Evolutionary conservation across 495 filamentous ascomycete genomes (phyloP).

Genomic region (Lasiosphaeria miniovina): DNA sequence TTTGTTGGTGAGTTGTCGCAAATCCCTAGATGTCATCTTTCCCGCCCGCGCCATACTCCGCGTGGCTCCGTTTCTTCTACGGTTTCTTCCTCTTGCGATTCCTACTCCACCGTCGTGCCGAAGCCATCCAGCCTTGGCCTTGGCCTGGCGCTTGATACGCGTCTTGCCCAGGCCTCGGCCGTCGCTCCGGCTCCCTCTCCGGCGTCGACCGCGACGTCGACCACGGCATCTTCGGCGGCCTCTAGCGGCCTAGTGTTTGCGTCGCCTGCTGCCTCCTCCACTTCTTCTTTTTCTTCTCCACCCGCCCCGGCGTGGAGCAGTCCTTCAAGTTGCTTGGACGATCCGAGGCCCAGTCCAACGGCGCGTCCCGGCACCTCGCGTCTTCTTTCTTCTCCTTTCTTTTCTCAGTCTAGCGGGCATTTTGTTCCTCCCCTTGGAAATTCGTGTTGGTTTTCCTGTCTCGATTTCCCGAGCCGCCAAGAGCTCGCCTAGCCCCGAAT

Average conservation of each 20-base stretch:
- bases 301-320: conserved; percentile 30
- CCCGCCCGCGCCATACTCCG: conserved; percentile 10
- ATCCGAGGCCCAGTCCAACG: conserved; percentile 16
- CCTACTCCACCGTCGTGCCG: conserved; percentile 30
- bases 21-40: conserved; percentile 29
- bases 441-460: conserved; percentile 61
- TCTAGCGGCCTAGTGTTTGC: conserved; percentile 39
- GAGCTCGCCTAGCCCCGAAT: conserved; percentile 6
- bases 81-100: conserved; percentile 36
- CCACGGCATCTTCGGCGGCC: no score
- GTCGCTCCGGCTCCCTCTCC: conserved; percentile 30
- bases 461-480: conserved; percentile 2
- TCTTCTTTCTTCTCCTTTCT: conserved; percentile 35
- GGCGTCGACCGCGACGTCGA: conserved; percentile 23
- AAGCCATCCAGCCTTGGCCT: not conserved
- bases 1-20: conserved; percentile 78
- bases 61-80: conserved; percentile 24
- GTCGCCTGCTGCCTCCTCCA: conserved; percentile 45
- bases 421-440: conserved; percentile 59
- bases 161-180: conserved; percentile 32
- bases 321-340: conserved; percentile 16
- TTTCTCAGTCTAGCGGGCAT: conserved; percentile 59
- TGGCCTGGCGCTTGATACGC: conserved; percentile 31
- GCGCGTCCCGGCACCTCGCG: conserved; percentile 25
- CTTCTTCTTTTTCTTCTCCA: conserved; percentile 45